A percentile compares a stretch with the other conserved stretches of the same genome.
phyloP scores from a whole-genome alignment of 805 yeast species.

The Candida chilensis region DNA sequence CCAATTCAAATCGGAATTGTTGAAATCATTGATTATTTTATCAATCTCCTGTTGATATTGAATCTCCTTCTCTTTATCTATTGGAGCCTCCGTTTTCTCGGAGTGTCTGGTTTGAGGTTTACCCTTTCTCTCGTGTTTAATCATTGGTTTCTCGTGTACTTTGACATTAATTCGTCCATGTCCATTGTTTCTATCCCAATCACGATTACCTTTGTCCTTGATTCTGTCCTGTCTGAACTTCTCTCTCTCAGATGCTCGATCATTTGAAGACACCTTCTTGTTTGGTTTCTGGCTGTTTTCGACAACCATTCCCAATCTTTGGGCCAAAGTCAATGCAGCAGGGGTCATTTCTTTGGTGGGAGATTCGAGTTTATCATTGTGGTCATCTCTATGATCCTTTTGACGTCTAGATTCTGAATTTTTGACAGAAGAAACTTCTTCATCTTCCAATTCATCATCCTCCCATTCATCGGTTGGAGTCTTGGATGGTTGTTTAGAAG shows the following conservation, averaged over 20 bases:
- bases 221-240: not conserved
- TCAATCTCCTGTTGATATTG: not conserved
- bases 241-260: not conserved
- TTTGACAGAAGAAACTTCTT: no score
- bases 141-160: no score
- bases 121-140: no score
- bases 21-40: not conserved
- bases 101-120: no score
- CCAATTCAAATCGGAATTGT: not conserved
- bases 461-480: no score
- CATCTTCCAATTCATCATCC: no score
- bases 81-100: no score
- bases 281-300: not conserved
- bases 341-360: slow-evolving; percentile 1
- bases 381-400: no score
- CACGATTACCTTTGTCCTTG: not conserved
- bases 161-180: no score
- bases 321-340: not conserved
- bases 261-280: not conserved
- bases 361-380: no score
- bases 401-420: no score
- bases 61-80: not conserved
- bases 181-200: slow-evolving; percentile 1
- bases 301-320: not conserved
- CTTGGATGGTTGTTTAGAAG: no score